Base-by-base conservation (phyloP, 1,284 basidiomycete genomes). In the Cystobasidiaceae sp. region DNA sequence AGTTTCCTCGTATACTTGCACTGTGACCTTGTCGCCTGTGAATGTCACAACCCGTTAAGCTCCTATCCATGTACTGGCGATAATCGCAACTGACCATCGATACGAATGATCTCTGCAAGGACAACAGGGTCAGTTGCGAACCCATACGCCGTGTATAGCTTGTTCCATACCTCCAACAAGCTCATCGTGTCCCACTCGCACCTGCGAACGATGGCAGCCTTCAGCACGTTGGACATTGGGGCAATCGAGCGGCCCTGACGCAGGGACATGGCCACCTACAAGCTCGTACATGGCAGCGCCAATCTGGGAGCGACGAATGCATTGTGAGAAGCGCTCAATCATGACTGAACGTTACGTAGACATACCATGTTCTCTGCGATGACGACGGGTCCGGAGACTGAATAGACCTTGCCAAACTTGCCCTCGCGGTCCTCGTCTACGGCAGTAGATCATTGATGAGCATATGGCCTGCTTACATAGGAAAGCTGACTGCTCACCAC, bases 1-100 rank as follows among this genome's bases (percentile, higher is more conserved):
- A 3, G 93, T 97, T 81, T 97, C 93, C 78, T 97, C 96, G 77
- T 99, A 98, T n/a, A 99, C 96, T 79, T 99, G 96, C 70, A 98
- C 97, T 7, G 94, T 98, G 56, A 91, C 89, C 80, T 97, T 93
- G 80, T 96, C 93, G 67, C 86, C 61, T 64, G 52, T 54, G 15
- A 6, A 21, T 28, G 45, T 2, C 2, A 27, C n/a, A 30, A 19
- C 48, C 41, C 41, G 54, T 5, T 4, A 30, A 5, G 25, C n/a
- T n/a, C 30, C 34, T n/a, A n/a, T n/a, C n/a, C n/a, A n/a, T n/a
- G n/a, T n/a, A n/a, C n/a, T n/a, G n/a, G n/a, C n/a, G n/a, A n/a
- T n/a, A n/a, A n/a, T n/a, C n/a, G n/a, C n/a, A 44, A 46, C 61
- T 23, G 39, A 64, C 61, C 85, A 74, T 97, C 93, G 79, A 97